phyloP scores from a whole-genome alignment of 1,139 yeast genomes.

The Hyphopichia wangnamkhiaoensis region DNA sequence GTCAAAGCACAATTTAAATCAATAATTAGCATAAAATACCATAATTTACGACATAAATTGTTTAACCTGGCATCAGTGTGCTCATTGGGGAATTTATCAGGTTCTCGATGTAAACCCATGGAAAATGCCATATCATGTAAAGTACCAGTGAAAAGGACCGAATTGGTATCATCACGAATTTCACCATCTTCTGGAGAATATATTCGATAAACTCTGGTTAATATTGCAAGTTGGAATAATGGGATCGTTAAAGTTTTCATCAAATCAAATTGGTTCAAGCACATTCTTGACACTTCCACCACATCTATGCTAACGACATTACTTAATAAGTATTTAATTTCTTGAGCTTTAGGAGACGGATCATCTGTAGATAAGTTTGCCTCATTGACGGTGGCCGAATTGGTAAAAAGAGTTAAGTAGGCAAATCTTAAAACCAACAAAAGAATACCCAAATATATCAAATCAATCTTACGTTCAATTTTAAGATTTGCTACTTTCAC shows the following conservation, averaged over 20 bases:
- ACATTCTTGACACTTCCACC: slow-evolving; percentile 26
- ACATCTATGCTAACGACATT: slow-evolving; percentile 34
- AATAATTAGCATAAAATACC: slow-evolving; percentile 30
- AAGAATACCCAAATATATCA: slow-evolving; percentile 17
- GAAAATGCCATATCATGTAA: slow-evolving; percentile 47
- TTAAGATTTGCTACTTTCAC: slow-evolving; percentile 12
- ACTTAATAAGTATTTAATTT: slow-evolving; percentile 18
- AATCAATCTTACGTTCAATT: slow-evolving; percentile 16
- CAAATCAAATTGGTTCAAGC: slow-evolving; percentile 30
- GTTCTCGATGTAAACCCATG: slow-evolving; percentile 50
- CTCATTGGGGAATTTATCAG: slow-evolving; percentile 24
- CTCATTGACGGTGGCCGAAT: slow-evolving; percentile 25
- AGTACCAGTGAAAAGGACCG: slow-evolving; percentile 42
- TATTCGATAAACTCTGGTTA: slow-evolving; percentile 18
- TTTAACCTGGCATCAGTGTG: slow-evolving; percentile 21
- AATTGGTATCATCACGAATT: slow-evolving; percentile 22
- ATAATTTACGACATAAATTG: slow-evolving; percentile 44
- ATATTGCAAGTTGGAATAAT: slow-evolving; percentile 40
- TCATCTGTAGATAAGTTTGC: slow-evolving; percentile 30
- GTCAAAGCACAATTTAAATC: slow-evolving; percentile 39
- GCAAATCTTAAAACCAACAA: slow-evolving; percentile 22
- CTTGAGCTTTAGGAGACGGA: slow-evolving; percentile 13
- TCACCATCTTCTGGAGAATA: slow-evolving; percentile 26
- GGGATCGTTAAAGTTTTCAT: slow-evolving; percentile 41
- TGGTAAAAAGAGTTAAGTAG: slow-evolving; percentile 23